phyloP scores from a whole-genome alignment of 225 moss, liverwort and hornwort species.

The Takakia lepidozioides region DNA sequence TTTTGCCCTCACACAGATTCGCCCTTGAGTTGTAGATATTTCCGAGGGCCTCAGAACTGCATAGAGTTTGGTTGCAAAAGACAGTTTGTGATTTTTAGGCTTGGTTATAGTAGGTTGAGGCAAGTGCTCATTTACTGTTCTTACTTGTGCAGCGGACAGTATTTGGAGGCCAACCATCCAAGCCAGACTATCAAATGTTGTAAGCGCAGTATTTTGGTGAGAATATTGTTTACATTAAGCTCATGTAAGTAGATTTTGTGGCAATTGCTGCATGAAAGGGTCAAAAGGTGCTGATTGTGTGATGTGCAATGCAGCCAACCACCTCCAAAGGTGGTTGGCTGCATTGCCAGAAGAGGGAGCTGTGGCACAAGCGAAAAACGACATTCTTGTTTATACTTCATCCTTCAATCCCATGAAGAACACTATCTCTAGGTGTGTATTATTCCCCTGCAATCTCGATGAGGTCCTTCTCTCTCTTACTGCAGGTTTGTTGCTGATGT shows the following conservation, averaged over 20 bases:
- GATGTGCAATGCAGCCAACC: slow-evolving; percentile 53
- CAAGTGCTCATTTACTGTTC: not conserved
- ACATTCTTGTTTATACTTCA: slow-evolving; percentile 58
- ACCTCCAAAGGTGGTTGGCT: slow-evolving; percentile 61
- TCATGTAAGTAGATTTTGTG: not conserved
- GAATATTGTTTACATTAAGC: too few relatives aligned
- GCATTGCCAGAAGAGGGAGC: slow-evolving; percentile 69
- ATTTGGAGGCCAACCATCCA: slow-evolving; percentile 52
- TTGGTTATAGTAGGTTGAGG: too few relatives aligned
- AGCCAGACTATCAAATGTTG: slow-evolving; percentile 67
- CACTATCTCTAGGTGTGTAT: slow-evolving; percentile 81
- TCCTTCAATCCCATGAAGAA: slow-evolving; percentile 99
- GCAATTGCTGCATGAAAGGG: not conserved
- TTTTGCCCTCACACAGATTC: too few relatives aligned
- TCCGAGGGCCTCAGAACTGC: too few relatives aligned
- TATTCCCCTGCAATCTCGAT: too few relatives aligned
- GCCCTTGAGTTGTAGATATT: too few relatives aligned
- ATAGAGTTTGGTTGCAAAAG: too few relatives aligned
- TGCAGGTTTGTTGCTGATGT: too few relatives aligned
- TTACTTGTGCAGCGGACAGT: slow-evolving; percentile 66
- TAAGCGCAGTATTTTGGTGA: slow-evolving; percentile 81
- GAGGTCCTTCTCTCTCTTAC: too few relatives aligned
- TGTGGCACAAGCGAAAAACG: slow-evolving; percentile 33
- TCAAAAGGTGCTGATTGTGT: not conserved
- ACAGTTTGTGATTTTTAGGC: too few relatives aligned